Base-by-base conservation (phyloP, 495 filamentous ascomycete genomes). In the Aspergillus conjunctus region DNA sequence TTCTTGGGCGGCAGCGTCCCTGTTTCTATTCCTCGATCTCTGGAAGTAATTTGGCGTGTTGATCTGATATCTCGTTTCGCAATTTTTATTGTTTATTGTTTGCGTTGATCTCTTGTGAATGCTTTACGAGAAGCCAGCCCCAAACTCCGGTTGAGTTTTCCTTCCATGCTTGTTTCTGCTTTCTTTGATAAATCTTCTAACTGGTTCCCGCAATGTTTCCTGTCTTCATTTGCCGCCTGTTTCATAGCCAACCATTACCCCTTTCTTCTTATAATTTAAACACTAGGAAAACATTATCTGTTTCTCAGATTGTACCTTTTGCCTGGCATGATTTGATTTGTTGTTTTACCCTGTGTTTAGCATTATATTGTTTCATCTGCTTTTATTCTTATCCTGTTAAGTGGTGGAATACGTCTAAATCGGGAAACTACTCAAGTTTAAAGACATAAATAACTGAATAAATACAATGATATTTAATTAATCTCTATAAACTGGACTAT, bases 1-100 rank as follows among this genome's bases (percentile, higher is more conserved):
- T 58, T 18, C n/a, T 15, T 58, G 48, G 45, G 43, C 55, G 44
- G 55, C 55, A 49, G 49, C 45, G 30, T 50, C 31, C 5, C 17
- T 39, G 21, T 26, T 50, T 20, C 22, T 45, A 9, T 18, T 41
- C 12, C 33, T 50, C 49, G 34, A 49, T 49, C 31, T 21, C 44
- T 48, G 44, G 44, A 48, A 34, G 55, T 39, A 34, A 26, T 33
- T 50, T 30, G 21, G 15, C 7, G 32, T 49, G 10, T 17, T 21
- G 30, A 37, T 22, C 18, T 45, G 48, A 21, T 26, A 50, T 58
- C 34, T 58, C 45, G 15, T 56, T 20, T 12, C 20, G 20, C n/a
- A n/a, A n/a, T n/a, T 10, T 11, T 48, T 2, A 48, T 10, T 20
- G 18, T 6, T 48, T 48, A 22, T 48, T 48, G 18, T 21, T 22